Evolutionary conservation across 257 asterid species (phyloP).

Genomic region (Galeopsis tetrahit): DNA sequence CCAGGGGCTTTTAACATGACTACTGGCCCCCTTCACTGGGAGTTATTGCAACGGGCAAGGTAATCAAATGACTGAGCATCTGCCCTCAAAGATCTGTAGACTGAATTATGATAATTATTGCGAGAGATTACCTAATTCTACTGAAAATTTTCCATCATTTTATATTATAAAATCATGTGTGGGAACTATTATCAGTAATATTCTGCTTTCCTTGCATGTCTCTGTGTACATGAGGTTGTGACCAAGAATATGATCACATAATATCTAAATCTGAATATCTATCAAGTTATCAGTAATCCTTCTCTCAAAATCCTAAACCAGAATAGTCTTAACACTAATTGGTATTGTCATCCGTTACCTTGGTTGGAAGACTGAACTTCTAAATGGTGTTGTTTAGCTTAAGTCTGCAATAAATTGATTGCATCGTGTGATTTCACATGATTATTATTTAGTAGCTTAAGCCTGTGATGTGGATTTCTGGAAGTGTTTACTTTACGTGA

Average conservation of each 20-base stretch:
- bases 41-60: slow-evolving; percentile 88
- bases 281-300: slow-evolving; percentile 13
- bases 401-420: slow-evolving; percentile 16
- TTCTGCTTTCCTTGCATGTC: slow-evolving; percentile 21
- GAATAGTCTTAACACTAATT: neutral
- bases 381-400: neutral
- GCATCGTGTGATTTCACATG: neutral
- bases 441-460: neutral
- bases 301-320: slow-evolving; percentile 17
- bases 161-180: neutral
- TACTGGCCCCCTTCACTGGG: slow-evolving; percentile 95
- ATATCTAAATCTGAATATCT: slow-evolving; percentile 5
- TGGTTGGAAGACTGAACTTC: slow-evolving; percentile 7
- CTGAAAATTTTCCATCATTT: neutral
- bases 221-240: neutral
- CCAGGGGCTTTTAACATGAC: slow-evolving; percentile 98
- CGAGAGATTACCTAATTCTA: slow-evolving; percentile 16
- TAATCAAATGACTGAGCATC: slow-evolving; percentile 34
- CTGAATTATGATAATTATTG: slow-evolving; percentile 15
- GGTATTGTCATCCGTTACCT: neutral
- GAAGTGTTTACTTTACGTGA: neutral
- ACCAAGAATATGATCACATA: slow-evolving; percentile 1
- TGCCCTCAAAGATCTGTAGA: slow-evolving; percentile 22
- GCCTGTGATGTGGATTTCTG: slow-evolving; percentile 1
- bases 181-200: slow-evolving; percentile 9